These are phyloP conservation scores for Holtermanniella nyarrowii DNA, from an alignment of 768 basidiomycete genomes.

Conservation along the genomic window DNA sequence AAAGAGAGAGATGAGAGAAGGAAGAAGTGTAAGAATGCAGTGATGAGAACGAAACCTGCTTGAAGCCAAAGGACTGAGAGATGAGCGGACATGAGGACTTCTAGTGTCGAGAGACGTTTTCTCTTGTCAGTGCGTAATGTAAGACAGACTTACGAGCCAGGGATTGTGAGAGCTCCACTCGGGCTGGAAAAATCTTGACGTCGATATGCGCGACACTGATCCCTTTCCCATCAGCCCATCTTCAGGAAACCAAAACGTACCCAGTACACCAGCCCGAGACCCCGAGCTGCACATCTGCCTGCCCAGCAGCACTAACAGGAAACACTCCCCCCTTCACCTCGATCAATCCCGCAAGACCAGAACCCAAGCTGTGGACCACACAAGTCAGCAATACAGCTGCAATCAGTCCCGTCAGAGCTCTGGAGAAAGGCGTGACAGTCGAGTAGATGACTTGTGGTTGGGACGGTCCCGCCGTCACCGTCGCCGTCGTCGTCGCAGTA, in stretches of 20 bases:
- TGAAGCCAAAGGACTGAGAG: slow-evolving; percentile 20
- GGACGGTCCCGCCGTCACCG: too few relatives aligned
- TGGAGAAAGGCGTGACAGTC: slow-evolving; percentile 12
- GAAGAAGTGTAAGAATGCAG: slow-evolving; percentile 26
- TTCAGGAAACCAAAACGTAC: too few relatives aligned
- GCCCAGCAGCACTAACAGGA: slow-evolving; percentile 5
- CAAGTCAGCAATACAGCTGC: slow-evolving; percentile 18
- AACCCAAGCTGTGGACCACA: slow-evolving; percentile 5
- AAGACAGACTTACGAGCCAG: slow-evolving; percentile 9
- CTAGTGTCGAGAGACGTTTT: background rate
- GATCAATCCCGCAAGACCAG: slow-evolving; percentile 6
- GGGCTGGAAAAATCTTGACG: slow-evolving; percentile 15
- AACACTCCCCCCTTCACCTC: slow-evolving; percentile 13
- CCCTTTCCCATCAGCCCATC: too few relatives aligned
- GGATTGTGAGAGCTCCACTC: slow-evolving; percentile 1
- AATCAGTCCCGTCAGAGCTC: slow-evolving; percentile 3
- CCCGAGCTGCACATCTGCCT: slow-evolving; percentile 10
- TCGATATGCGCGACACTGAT: slow-evolving; percentile 7
- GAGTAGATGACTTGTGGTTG: too few relatives aligned
- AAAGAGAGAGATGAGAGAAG: slow-evolving; percentile 30
- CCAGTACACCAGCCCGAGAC: slow-evolving; percentile 23
- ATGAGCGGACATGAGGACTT: slow-evolving; percentile 12
- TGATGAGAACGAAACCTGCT: slow-evolving; percentile 10
- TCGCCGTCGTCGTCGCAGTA: too few relatives aligned
- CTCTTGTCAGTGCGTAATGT: background rate